Base-by-base conservation (phyloP, 305 asterid species). In the Solanum aculeatissimum region DNA sequence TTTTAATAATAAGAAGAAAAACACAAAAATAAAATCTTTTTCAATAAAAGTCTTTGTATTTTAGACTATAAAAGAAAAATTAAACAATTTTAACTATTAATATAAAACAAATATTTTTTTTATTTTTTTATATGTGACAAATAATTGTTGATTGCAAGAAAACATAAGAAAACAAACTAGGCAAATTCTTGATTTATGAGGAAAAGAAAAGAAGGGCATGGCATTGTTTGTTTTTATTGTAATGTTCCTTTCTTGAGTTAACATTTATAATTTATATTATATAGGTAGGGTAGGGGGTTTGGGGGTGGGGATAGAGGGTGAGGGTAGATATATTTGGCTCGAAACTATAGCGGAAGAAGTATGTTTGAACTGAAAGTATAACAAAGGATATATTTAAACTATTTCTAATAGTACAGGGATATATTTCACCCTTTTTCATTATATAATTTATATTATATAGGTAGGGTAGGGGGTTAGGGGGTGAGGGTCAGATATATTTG, bases 151-250 rank as follows among this genome's bases (percentile, higher is more conserved):
- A 27, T 49, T 51, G 18, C 75, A 70, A 32, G 82, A 84, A 62
- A 66, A 88, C 89, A 85, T 47, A 77, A 82, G 86, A 85, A 16
- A 68, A 35, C 47, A 35, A 35, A 5, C 14, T 16, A 38, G 27
- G 51, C 77, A 65, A 85, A 88, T 83, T 84, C 84, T 83, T 66
- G 74, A 83, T 86, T 81, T 86, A 92, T 88, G 88, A 90, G 94
- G 90, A 90, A 88, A 91, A 84, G 83, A 83, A 69, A 80, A 66
- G 87, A 84, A 85, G 35, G 92, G 92, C 88, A 89, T 83, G 83
- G 89, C 87, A 47, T 90, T 86, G 86, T 90, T 89, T 86, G 87
- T 87, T 85, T 89, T 79, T 89, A 86, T 81, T 51, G 65, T 78
- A 54, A 69, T 75, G 63, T 15, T 9, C 45, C 27, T 49, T 27